These are phyloP conservation scores for Trichoderma gamsii DNA, from an alignment of 495 filamentous ascomycete species.

Conservation along the genomic window DNA sequence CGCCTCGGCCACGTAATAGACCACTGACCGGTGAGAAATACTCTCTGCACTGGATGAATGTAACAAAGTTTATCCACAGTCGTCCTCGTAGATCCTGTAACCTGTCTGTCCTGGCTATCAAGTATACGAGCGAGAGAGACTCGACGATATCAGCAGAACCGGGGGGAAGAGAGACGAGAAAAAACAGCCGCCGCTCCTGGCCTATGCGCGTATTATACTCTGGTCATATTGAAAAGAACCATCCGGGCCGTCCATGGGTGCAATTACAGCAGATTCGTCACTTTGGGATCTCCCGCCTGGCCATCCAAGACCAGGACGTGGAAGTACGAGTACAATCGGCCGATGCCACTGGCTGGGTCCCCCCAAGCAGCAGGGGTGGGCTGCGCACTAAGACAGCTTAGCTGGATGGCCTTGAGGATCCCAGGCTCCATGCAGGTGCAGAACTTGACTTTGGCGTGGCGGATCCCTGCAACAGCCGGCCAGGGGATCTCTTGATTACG, in stretches of 20 bases:
- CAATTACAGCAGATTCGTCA: neutral
- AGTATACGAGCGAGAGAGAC: neutral
- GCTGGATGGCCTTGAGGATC: neutral
- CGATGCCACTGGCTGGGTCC: neutral
- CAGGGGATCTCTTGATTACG: conserved; percentile 2
- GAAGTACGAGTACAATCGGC: neutral
- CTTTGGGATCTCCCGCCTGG: neutral
- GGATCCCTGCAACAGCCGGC: neutral
- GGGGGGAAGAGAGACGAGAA: neutral
- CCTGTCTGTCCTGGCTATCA: neutral
- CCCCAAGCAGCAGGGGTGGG: neutral
- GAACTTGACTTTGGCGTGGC: neutral
- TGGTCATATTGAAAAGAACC: neutral
- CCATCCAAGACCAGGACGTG: neutral
- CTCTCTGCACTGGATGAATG: too few relatives aligned
- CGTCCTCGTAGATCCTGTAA: neutral
- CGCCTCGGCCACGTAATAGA: too few relatives aligned
- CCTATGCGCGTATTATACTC: neutral
- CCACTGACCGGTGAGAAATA: too few relatives aligned
- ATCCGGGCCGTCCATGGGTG: conserved; percentile 9
- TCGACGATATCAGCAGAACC: neutral
- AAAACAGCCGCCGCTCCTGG: neutral
- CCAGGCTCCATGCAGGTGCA: neutral
- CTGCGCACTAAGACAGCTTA: neutral
- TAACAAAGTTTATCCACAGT: too few relatives aligned